Evolutionary conservation across 2,329 filamentous ascomycete genomes (phyloP).

Genomic region (Rutstroemia sp.): DNA sequence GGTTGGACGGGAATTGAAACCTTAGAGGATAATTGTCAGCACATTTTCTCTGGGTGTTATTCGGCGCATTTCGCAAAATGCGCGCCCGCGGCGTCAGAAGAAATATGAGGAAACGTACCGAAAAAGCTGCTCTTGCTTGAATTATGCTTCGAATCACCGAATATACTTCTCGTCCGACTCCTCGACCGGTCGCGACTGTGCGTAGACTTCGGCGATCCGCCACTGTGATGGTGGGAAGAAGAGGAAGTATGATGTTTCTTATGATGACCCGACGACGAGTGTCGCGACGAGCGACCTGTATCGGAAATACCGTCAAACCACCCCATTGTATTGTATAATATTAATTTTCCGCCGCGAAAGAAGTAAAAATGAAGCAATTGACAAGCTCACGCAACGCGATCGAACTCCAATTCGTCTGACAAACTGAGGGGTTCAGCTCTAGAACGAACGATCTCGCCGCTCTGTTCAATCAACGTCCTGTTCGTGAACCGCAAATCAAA

Average conservation of each 20-base stretch:
- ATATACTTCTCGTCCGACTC: constrained; percentile 35
- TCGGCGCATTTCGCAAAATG: background rate
- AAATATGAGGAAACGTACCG: background rate
- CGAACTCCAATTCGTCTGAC: background rate
- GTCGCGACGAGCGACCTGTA: constrained; percentile 23
- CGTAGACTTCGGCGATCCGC: constrained; percentile 6
- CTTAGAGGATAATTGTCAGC: background rate
- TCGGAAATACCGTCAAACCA: constrained; percentile 38
- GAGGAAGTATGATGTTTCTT: constrained; percentile 18
- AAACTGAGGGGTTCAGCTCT: constrained; percentile 1
- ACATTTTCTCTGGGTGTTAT: background rate
- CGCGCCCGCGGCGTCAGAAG: background rate
- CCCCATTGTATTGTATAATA: constrained; percentile 31
- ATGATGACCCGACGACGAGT: constrained; percentile 24
- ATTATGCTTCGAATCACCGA: constrained; percentile 35
- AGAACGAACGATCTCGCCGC: background rate
- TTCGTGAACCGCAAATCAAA: background rate
- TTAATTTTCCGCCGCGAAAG: background rate
- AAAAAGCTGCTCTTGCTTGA: constrained; percentile 37
- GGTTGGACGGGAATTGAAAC: constrained; percentile 3
- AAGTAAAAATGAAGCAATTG: background rate
- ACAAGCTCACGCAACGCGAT: background rate
- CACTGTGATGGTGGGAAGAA: constrained; percentile 5
- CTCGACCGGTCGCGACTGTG: constrained; percentile 10
- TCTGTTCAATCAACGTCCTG: constrained; percentile 7